phyloP scores from a whole-genome alignment of 208 protist genomes.

The Leishmania lainsoni region DNA sequence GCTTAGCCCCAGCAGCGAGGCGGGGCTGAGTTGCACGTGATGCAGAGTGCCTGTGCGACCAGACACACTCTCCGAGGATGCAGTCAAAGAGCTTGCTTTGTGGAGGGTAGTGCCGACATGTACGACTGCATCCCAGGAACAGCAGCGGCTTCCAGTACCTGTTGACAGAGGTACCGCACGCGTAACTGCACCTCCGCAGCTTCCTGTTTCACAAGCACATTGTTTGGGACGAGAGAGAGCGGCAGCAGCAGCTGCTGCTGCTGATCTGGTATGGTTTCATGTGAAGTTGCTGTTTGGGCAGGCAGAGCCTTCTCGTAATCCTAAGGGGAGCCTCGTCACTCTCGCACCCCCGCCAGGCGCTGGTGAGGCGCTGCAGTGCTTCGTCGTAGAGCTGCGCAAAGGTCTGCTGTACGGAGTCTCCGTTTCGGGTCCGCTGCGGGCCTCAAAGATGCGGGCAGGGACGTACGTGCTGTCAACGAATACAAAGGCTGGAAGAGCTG shows the following conservation, averaged over 20 bases:
- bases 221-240: neutral
- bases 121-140: slow-evolving; percentile 13
- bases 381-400: slow-evolving; percentile 21
- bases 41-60: slow-evolving; percentile 2
- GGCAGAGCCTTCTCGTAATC: neutral
- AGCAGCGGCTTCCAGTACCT: slow-evolving; percentile 20
- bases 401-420: neutral
- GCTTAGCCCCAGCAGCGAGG: slow-evolving; percentile 8
- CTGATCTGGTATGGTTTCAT: neutral
- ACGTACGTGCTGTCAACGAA: slow-evolving; percentile 25
- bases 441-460: slow-evolving; percentile 15
- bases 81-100: neutral
- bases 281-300: neutral
- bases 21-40: slow-evolving; percentile 17
- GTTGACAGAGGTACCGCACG: slow-evolving; percentile 31
- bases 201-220: neutral
- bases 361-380: slow-evolving; percentile 12
- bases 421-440: slow-evolving; percentile 7
- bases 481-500: slow-evolving; percentile 17
- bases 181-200: slow-evolving; percentile 8
- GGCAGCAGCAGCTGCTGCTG: neutral
- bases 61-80: neutral
- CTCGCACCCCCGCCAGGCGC: neutral
- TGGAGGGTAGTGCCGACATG: neutral
- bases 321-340: neutral